Evolutionary conservation across 257 asterid species (phyloP), one percentile per base, ranked within the genome.

Genomic region (Penstemon barbatus): DNA sequence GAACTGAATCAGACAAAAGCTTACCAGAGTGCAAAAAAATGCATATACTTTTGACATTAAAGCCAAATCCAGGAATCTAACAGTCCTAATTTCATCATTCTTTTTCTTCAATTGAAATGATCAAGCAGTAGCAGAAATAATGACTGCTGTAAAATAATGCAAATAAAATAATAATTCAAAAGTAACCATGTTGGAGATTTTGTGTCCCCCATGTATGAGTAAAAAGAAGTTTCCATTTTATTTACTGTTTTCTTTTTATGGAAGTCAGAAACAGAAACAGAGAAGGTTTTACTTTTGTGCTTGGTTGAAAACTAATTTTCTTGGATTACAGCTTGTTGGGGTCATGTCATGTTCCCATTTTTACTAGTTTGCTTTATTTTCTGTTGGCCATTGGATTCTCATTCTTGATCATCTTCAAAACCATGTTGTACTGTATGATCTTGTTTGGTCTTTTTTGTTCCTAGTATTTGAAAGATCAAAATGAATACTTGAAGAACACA

Each of bases 31-130:
- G 75, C 78, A 57, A 72, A 70, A 56, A 71, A 58, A 69, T 58
- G 74, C 60, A 68, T 33, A 33, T 68, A 68, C 79, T 70, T 76
- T 72, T 60, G 66, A 71, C 81, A 79, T 73, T 66, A 77, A 82
- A 71, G 75, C 87, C 78, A 82, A 77, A 69, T 36, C 82, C 82
- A 82, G 80, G 90, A 88, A 78, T 83, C 85, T 70, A 57, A 57
- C 82, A 74, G 65, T 59, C 55, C 36, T 66, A 50, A 71, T 65
- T 70, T 67, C 80, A 82, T 73, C 78, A 75, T 78, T 83, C 56
- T 58, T 65, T 55, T 60, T 61, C 33, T 25, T 25, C 78, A 48
- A 45, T 75, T 63, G 65, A 60, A 78, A 78, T 76, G 43, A 79
- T 50, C 71, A 77, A 69, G 54, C 12, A 60, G 15, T 48, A 55